These are phyloP conservation scores for Litsea cubeba DNA, from an alignment of 164 flowering plant species.

Conservation along the genomic window DNA sequence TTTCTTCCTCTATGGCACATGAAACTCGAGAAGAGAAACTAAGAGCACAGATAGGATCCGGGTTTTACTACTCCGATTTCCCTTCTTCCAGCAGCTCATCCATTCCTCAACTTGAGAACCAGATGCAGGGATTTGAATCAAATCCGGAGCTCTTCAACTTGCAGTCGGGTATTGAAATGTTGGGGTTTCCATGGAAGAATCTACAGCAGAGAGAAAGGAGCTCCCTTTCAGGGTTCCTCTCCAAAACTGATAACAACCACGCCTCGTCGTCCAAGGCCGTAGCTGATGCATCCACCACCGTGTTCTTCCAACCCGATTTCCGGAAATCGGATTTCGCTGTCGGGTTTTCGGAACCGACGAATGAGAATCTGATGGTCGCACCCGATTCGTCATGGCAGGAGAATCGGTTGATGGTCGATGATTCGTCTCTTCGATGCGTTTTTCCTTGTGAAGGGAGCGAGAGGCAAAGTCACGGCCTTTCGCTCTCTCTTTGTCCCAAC, in stretches of 20 bases:
- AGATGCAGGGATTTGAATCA: conserved; percentile 10
- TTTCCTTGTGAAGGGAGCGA: conserved; percentile 63
- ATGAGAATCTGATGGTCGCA: conserved; percentile 34
- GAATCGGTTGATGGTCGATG: conserved; percentile 17
- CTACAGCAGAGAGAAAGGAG: conserved; percentile 10
- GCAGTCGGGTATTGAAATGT: conserved; percentile 46
- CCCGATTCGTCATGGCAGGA: conserved; percentile 22
- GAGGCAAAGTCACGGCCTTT: conserved; percentile 71
- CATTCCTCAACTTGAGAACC: conserved; percentile 5
- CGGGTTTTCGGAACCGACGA: conserved; percentile 10
- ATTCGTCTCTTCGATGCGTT: conserved; percentile 35
- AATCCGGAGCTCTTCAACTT: conserved; percentile 17
- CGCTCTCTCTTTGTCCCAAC: conserved; percentile 58
- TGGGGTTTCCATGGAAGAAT: conserved; percentile 24
- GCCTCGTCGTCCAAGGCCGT: conserved; percentile 32
- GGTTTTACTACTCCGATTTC: conserved; percentile 39
- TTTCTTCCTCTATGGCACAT: conserved; percentile 26
- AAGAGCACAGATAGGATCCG: conserved; percentile 28
- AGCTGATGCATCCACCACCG: conserved; percentile 2
- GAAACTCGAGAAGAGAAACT: conserved; percentile 31
- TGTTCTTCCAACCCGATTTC: conserved; percentile 20
- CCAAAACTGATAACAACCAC: conserved; percentile 16
- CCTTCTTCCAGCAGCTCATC: conserved; percentile 16
- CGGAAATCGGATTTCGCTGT: conserved; percentile 10
- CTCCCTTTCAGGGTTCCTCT: conserved; percentile 21